Base-by-base conservation (phyloP, 1,139 yeast genomes). In the Hyphopichia pseudoburtonii region DNA sequence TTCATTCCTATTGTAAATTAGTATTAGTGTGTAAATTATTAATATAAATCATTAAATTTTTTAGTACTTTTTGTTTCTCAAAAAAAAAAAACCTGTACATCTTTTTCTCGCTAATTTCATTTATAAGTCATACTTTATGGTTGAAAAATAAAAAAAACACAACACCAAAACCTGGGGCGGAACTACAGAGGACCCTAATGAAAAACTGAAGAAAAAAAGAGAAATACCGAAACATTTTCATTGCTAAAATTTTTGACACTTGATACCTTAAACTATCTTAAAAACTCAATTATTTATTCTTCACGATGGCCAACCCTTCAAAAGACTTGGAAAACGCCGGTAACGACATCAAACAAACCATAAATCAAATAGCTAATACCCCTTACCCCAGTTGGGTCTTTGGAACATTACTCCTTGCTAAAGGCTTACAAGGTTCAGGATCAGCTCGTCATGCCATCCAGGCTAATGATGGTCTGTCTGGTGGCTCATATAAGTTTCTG, bases 341-440 rank as follows among this genome's bases (percentile, higher is more conserved):
- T n/a, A 11, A 17, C 11, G 17, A 17, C 6, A n/a, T 24, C 12
- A 23, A 31, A 17, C 22, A 24, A 9, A 17, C 27, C 17, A 27
- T 58, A 22, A 63, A 65, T 39, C 52, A 59, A 21, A 54, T 63
- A 35, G 60, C 78, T 0, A 43, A 52, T 11, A 74, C 85, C 1
- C 84, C 86, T 2, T 63, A 66, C 32, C 82, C 83, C 3, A 76
- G 84, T 4, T 67, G 76, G 68, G 42, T 64, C 1, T 66, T 76
- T 38, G 55, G 78, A 0, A 54, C 65, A 0, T 48, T 69, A 12
- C 55, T 80, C 23, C 44, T 75, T 2, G 57, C 64, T 10, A 66
- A 80, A 12, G 83, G 82, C 10, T 38, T 70, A n/a, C n/a, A n/a
- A n/a, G n/a, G n/a, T n/a, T n/a, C n/a, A n/a, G n/a, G n/a, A n/a